These are phyloP conservation scores for Lepidium aucheri DNA, from an alignment of 345 rosid species.

Conservation along the genomic window DNA sequence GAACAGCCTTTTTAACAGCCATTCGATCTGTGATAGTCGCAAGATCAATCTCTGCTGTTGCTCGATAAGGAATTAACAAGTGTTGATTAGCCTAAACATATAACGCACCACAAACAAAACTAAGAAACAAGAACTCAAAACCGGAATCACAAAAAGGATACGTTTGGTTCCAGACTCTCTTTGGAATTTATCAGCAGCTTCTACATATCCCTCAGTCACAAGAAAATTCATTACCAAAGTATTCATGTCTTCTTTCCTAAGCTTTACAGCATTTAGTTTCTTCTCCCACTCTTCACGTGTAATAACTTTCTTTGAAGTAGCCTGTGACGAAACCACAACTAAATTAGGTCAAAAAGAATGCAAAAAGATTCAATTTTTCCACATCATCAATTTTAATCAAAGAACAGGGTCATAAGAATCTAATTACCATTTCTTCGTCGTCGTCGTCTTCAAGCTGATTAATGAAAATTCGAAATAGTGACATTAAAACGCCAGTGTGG, in stretches of 20 bases:
- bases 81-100: background rate
- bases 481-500: constrained; percentile 39
- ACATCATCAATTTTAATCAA: background rate
- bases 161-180: constrained; percentile 92
- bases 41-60: constrained; percentile 91
- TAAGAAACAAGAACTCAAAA: background rate
- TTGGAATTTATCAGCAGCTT: constrained; percentile 85
- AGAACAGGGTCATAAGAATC: background rate
- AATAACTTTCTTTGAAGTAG: constrained; percentile 57
- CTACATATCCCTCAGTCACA: constrained; percentile 94
- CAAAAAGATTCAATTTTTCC: background rate
- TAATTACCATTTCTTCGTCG: constrained; percentile 50
- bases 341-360: background rate
- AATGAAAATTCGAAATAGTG: constrained; percentile 47
- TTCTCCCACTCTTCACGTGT: constrained; percentile 90
- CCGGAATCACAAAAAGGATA: constrained; percentile 38
- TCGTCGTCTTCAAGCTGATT: constrained; percentile 51
- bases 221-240: constrained; percentile 96
- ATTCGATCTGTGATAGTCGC: constrained; percentile 84
- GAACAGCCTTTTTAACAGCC: constrained; percentile 98
- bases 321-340: constrained; percentile 26
- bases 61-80: constrained; percentile 37
- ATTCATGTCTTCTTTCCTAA: constrained; percentile 94
- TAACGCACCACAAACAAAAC: background rate
- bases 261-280: constrained; percentile 77